These are phyloP conservation scores for Solanum stenotomum DNA, from an alignment of 257 asterid genomes.

Conservation along the genomic window DNA sequence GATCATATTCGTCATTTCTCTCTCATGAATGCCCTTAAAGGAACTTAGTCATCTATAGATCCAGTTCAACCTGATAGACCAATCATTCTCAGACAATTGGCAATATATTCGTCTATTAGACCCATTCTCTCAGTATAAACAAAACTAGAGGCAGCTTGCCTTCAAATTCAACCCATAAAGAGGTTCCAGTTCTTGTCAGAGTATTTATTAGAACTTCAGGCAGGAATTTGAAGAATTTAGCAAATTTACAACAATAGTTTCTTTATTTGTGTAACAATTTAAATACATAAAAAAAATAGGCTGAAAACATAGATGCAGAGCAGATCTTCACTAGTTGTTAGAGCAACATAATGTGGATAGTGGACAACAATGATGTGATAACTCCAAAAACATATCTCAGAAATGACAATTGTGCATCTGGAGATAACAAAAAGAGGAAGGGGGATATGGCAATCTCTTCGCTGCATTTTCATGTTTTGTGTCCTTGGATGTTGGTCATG, in stretches of 20 bases:
- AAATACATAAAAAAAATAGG: background rate
- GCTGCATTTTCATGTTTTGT: background rate
- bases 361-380: background rate
- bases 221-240: background rate
- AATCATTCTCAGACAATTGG: background rate
- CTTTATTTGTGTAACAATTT: background rate
- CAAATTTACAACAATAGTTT: background rate
- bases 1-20: background rate
- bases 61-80: background rate
- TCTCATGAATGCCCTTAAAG: background rate
- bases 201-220: background rate
- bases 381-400: background rate
- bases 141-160: background rate
- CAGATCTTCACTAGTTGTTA: background rate
- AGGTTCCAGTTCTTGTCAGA: background rate
- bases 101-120: background rate
- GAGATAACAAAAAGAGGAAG: background rate
- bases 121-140: background rate
- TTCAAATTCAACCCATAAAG: background rate
- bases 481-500: background rate
- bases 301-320: background rate
- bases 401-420: background rate
- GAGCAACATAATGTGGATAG: background rate
- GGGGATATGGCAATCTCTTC: background rate
- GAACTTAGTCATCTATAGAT: background rate